Evolutionary conservation across 202 grass and related monocot genomes (phyloP), one percentile per base, ranked within the genome.

Genomic region (Brachypodium distachyon): DNA sequence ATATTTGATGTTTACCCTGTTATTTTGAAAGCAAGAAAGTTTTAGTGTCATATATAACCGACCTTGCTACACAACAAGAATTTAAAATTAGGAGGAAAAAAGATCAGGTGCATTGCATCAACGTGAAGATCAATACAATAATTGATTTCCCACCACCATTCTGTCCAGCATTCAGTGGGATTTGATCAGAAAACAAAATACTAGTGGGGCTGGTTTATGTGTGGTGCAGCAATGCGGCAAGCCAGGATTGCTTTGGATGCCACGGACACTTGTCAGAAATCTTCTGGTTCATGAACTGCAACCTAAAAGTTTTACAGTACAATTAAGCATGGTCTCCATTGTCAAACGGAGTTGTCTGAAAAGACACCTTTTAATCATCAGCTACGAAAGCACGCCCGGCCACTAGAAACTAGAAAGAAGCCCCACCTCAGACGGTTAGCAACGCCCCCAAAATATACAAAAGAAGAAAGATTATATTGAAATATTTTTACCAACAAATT

Each of bases 391-490:
- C 67, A 78, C 36, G 33, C 34, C 42, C 36, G 33, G 26, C 42
- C 4, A 50, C 25, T 52, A 59, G 31, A 27, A 56, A 74, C 50
- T 76, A 59, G 59, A 60, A 51, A 67, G 16, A 51, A 67, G 16
- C 39, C 26, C 58, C 85, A 78, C 73, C 67, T 77, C 67, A 49
- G 5, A 87, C 74, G 85, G 79, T 82, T 82, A 83, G 74, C 67
- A 78, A 56, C 79, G 28, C 73, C 59, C 58, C 79, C n/a, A n/a
- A 83, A 25, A 73, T 40, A 59, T 40, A 29, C 21, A 65, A 26
- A 50, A 47, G 6, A 64, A 29, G 43, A 33, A 31, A n/a, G n/a
- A n/a, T 14, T 22, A 49, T 22, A 19, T 22, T 39, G 14, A 23
- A 59, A 27, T 19, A 16, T 10, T 18, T 68, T 19, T 72, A 40